Base-by-base conservation (phyloP, 1,284 basidiomycete species). In the Ceratobasidium sp. region DNA sequence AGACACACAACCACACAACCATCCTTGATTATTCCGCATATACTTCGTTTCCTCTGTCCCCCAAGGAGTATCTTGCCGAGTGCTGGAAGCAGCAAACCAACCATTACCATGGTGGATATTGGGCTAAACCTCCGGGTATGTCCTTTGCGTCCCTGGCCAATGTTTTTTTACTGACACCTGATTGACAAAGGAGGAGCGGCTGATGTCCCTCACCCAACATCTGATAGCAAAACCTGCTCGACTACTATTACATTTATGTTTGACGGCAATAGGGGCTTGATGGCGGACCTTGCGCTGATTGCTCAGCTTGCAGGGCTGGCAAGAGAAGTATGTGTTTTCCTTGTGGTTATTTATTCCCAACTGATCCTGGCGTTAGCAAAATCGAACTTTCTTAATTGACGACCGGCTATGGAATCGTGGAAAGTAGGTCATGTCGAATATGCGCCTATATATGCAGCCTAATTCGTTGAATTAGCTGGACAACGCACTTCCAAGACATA, bases 231-330 rank as follows among this genome's bases (percentile, higher is more conserved):
- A 17, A 76, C 84, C 17, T 90, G 88, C 77, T 79, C 76, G 15
- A 85, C 82, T 69, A 87, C 86, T 0, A 84, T 90, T 73, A 90
- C 88, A 0, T 90, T 90, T 74, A 82, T 88, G 83, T 79, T 90
- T 42, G 87, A 87, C 74, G 87, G 87, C 5, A 78, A 82, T 55
- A 85, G 87, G 6, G 88, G 88, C 29, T 79, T 90, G 22, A 76
- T 84, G 22, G 85, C 85, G 40, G 88, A 90, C 73, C 75, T 90
- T 68, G 86, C 86, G 1, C 75, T 89, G 45, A 82, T 89, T 78
- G 86, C 87, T 2, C 88, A 89, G 76, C 82, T 82, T 40, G 87
- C 88, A 8, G 86, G 83, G 1, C 77, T 89, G 54, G 87, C 88
- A 67, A 81, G 84, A 72, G 85, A 89, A 80, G 88, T 88, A 73